Conservation (phyloP, 2,329 filamentous ascomycete species). For the Fusarium secorum region DNA sequence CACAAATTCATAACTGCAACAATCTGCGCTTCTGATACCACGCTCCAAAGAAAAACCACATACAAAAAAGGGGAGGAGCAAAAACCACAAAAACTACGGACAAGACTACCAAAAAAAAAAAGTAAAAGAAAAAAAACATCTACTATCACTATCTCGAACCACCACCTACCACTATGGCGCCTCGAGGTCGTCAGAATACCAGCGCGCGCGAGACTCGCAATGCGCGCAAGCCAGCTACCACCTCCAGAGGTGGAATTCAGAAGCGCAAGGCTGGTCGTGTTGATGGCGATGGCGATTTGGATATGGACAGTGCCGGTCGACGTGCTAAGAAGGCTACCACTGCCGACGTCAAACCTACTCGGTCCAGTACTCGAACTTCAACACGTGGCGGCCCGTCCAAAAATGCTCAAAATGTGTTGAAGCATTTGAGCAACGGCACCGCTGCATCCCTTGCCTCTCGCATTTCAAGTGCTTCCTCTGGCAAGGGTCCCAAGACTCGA, state of each 20-base stretch:
- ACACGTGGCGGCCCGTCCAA: conserved; percentile 47
- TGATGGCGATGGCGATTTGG: conserved; percentile 67
- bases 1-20: background rate
- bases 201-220: conserved; percentile 46
- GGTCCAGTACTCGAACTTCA: conserved; percentile 40
- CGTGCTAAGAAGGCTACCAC: conserved; percentile 46
- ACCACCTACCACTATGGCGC: conserved; percentile 44
- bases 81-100: background rate
- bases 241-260: conserved; percentile 58
- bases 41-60: background rate
- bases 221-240: conserved; percentile 42
- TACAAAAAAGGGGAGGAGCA: background rate
- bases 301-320: conserved; percentile 58
- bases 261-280: conserved; percentile 56
- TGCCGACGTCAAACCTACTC: conserved; percentile 41
- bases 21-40: conserved; percentile 13
- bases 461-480: conserved; percentile 43
- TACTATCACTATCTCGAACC: background rate
- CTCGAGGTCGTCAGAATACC: conserved; percentile 44
- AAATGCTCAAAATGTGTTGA: conserved; percentile 54
- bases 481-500: conserved; percentile 38
- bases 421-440: conserved; percentile 51
- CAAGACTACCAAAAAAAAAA: background rate
- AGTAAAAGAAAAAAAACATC: background rate
- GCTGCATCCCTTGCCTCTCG: conserved; percentile 46